These are phyloP conservation scores for Cetraspora pellucida DNA, from an alignment of 192 early-diverging fungal genomes.

Conservation along the genomic window DNA sequence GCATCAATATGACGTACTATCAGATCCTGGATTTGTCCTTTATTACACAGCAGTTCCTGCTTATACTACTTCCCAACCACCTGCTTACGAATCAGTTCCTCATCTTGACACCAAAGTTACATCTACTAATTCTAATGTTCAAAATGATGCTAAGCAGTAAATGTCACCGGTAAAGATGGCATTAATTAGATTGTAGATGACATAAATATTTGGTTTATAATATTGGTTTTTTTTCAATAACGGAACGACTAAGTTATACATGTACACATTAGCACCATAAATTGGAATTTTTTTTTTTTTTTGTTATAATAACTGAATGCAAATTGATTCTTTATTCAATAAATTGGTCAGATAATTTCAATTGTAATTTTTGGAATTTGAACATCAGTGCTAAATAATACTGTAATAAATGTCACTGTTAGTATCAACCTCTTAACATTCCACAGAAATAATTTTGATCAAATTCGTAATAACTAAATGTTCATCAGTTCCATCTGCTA, in stretches of 20 bases:
- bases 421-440: not conserved
- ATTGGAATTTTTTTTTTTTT: too few species aligned
- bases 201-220: too few species aligned
- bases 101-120: not conserved
- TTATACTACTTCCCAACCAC: constrained; percentile 11
- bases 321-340: too few species aligned
- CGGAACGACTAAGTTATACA: too few species aligned
- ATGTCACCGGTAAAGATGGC: not conserved
- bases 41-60: constrained; percentile 32
- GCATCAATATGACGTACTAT: constrained; percentile 3
- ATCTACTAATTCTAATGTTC: not conserved
- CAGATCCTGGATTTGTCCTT: not conserved
- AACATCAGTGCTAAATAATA: too few species aligned
- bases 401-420: not conserved
- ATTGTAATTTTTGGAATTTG: too few species aligned
- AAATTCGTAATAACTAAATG: constrained; percentile 80
- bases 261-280: too few species aligned
- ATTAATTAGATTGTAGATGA: too few species aligned
- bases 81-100: constrained; percentile 23
- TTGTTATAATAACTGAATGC: too few species aligned
- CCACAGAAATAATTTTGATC: constrained; percentile 42
- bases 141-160: not conserved
- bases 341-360: too few species aligned
- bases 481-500: constrained; percentile 90
- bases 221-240: too few species aligned